phyloP scores from a whole-genome alignment of 495 filamentous ascomycete species.

The Letharia lupina region DNA sequence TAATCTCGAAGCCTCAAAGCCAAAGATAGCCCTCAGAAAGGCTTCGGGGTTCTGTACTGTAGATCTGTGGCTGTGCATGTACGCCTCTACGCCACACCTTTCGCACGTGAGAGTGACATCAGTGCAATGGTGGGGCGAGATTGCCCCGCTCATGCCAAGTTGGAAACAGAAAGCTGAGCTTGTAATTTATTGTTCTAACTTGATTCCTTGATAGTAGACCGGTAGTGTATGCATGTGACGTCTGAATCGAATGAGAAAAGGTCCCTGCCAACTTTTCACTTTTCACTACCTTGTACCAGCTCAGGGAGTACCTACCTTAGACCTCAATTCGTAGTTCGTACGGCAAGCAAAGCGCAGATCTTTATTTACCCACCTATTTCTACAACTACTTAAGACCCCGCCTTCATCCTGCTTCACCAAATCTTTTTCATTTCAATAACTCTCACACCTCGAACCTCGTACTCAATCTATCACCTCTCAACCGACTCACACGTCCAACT shows the following conservation, averaged over 20 bases:
- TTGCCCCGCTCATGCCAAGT: constrained; percentile 1
- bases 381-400: background rate
- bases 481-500: too few relatives aligned
- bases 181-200: too few relatives aligned
- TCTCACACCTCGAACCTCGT: background rate
- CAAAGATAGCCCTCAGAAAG: background rate
- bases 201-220: background rate
- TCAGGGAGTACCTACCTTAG: background rate
- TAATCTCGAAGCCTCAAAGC: too few relatives aligned
- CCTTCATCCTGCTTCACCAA: background rate
- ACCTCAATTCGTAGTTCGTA: background rate
- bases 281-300: background rate
- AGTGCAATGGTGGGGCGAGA: background rate
- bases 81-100: background rate
- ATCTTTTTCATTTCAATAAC: background rate
- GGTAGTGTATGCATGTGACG: background rate
- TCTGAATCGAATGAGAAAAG: background rate
- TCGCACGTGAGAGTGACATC: constrained; percentile 10
- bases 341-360: background rate
- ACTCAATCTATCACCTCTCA: background rate
- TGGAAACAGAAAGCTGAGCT: background rate
- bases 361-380: background rate
- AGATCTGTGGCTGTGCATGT: constrained; percentile 15
- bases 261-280: background rate
- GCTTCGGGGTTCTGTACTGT: background rate